A percentile compares a stretch with the other conserved stretches of the same genome.
Conservation (phyloP, 768 basidiomycete genomes). For the Suillus variegatus region DNA sequence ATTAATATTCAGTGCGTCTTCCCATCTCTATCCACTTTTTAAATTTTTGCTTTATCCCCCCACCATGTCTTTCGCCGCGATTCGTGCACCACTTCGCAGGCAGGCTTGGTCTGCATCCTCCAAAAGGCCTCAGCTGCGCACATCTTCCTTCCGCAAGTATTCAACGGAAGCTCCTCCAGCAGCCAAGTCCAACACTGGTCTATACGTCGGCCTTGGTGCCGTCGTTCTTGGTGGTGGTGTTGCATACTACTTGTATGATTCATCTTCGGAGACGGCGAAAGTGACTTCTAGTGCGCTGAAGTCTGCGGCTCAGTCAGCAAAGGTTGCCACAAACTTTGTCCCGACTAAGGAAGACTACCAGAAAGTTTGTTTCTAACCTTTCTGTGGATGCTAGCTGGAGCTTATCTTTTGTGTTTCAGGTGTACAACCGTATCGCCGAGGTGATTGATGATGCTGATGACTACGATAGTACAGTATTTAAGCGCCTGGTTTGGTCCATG, state of each 20-base stretch:
- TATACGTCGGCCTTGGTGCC: slow-evolving; percentile 64
- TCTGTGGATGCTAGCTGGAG: not conserved
- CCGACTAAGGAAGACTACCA: slow-evolving; percentile 87
- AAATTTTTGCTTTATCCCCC: slow-evolving; percentile 9
- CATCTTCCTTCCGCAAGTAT: slow-evolving; percentile 53
- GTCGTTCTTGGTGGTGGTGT: slow-evolving; percentile 58
- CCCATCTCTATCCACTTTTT: not conserved
- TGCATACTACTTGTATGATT: slow-evolving; percentile 62
- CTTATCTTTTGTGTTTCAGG: slow-evolving; percentile 40
- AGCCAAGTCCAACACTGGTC: slow-evolving; percentile 55
- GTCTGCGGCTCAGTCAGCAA: slow-evolving; percentile 61
- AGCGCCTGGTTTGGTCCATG: not conserved
- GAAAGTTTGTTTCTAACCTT: slow-evolving; percentile 52
- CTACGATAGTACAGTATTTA: slow-evolving; percentile 74
- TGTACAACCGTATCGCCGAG: slow-evolving; percentile 89
- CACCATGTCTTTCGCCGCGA: slow-evolving; percentile 57
- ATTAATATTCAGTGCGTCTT: not conserved
- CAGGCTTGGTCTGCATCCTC: slow-evolving; percentile 34
- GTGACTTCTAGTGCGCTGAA: slow-evolving; percentile 57
- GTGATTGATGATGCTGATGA: slow-evolving; percentile 63
- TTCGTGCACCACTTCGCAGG: slow-evolving; percentile 54
- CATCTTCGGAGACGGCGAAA: slow-evolving; percentile 46
- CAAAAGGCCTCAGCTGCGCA: slow-evolving; percentile 35
- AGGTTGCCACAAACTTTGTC: slow-evolving; percentile 67
- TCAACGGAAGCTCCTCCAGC: slow-evolving; percentile 50